Base-by-base conservation (phyloP, 1,284 basidiomycete species). In the Ceratobasidium theobromae region DNA sequence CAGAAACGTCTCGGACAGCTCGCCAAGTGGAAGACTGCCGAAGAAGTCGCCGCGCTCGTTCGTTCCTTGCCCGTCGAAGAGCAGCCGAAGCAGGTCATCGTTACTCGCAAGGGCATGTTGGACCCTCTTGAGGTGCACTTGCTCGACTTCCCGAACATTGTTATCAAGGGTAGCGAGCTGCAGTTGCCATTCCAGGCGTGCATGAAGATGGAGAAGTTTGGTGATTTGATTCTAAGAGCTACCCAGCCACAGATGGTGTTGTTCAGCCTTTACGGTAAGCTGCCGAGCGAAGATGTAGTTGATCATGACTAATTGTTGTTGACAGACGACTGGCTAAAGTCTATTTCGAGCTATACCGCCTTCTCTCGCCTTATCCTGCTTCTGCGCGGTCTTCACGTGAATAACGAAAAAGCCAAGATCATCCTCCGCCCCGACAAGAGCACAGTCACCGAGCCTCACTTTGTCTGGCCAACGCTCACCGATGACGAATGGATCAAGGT, bases 401-500 rank as follows among this genome's bases (percentile, higher is more conserved):
- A 99, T 80, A 97, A 98, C 76, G 97, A 99, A 76, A 99, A 99
- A 81, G 93, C 97, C 32, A 99, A 99, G 81, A 88, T 95, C 70
- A 91, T 95, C 69, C 79, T 96, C 38, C 91, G 93, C 70, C 93
- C 93, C 0, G 92, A 95, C 79, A 93, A 94, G 79, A 90, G 88
- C 69, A 98, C 95, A 4, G 88, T 98, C 72, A 99, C 97, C 2
- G 94, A 98, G 77, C 92, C 95, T 54, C 96, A 99, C 78, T 95
- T 98, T 77, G 94, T 99, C 40, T 99, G 96, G 96, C 97, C 97
- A 5, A 91, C 94, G 1, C 81, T 99, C 55, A 82, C 81, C 25
- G 96, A 99, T 73, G 95, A 98, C 71, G 95, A 98, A 72, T 99
- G 97, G 97, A 98, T 99, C 80, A 96, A 97, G 79, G 97, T 98